Evolutionary conservation across 1,284 basidiomycete species (phyloP).

Genomic region (Ganoderma lucidum): DNA sequence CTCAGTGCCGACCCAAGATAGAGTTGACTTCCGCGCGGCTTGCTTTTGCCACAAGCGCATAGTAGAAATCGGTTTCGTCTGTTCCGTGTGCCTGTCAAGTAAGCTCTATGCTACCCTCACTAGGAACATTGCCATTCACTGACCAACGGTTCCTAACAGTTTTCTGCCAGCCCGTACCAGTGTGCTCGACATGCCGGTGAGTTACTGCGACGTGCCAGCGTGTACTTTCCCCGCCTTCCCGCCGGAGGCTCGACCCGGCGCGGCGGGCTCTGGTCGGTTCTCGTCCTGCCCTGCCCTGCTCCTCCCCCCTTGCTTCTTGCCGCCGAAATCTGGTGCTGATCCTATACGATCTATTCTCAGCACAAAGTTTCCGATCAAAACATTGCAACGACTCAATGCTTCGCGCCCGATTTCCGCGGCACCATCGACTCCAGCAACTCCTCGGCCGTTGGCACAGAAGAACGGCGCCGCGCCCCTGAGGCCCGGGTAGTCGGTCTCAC

Average conservation of each 20-base stretch:
- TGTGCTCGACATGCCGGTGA: conserved; percentile 92
- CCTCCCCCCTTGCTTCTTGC: background rate
- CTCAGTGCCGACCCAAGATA: conserved; percentile 91
- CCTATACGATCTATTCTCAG: conserved; percentile 47
- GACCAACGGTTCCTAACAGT: conserved; percentile 30
- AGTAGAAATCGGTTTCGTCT: conserved; percentile 97
- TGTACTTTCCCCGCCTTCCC: conserved; percentile 6
- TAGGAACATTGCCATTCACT: conserved; percentile 5
- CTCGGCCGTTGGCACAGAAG: conserved; percentile 27
- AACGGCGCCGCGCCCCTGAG: conserved; percentile 27
- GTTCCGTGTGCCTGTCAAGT: conserved; percentile 96
- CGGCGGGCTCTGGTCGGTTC: conserved; percentile 22
- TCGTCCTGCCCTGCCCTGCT: conserved; percentile 11
- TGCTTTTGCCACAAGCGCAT: conserved; percentile 99
- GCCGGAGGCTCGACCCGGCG: conserved; percentile 8
- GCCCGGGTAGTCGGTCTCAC: conserved; percentile 14
- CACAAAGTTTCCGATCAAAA: conserved; percentile 94
- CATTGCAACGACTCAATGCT: conserved; percentile 81
- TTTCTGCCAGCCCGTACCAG: conserved; percentile 92
- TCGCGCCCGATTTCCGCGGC: conserved; percentile 49
- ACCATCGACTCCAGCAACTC: conserved; percentile 22
- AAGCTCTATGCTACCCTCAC: conserved; percentile 42
- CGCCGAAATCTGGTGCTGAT: conserved; percentile 13
- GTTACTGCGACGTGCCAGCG: conserved; percentile 36
- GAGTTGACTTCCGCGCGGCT: conserved; percentile 95